Base-by-base conservation (phyloP, 2,329 filamentous ascomycete species). In the Fusarium pseudocircinatum region DNA sequence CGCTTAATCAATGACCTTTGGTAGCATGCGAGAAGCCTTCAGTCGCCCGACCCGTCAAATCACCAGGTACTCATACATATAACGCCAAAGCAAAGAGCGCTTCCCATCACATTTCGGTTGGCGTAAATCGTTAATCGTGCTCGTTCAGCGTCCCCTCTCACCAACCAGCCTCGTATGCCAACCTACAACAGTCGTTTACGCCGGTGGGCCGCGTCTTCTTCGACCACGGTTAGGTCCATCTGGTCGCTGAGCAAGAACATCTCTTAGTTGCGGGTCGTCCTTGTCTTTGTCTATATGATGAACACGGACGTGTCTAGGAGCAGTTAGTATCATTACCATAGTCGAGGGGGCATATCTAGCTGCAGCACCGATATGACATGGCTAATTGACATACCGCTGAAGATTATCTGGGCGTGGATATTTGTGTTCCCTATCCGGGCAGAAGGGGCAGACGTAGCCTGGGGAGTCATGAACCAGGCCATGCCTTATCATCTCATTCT, bases 371-470 rank as follows among this genome's bases (percentile, higher is more conserved):
- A 63, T n/a, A 46, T 42, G 26, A 28, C 9, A 24, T n/a, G 34
- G 46, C 26, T 20, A 47, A 57, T 42, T 26, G 15, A 68, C 71
- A 74, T 86, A 97, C 94, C 96, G 91, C 85, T 98, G 96, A 63
- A 99, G 85, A 85, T 98, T 98, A 81, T 99, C 96, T 39, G 96
- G 96, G 75, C 96, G 88, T 10, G 96, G 96, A 81, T 98, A 98
- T 80, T 93, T 95, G 82, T 98, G 96, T 80, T 98, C 95, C 74
- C 95, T 89, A 78, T 97, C 95, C 3, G 94, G 93, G 81, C 96
- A 99, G 80, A 98, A 98, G 0, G 96, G 96, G 81, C 96, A 99
- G 36, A 97, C 91, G 78, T 98, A 99, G 68, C 96, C 96, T 3
- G 96, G 96, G 13, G 94, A 97, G 74, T 95, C 92, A 79, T 99